phyloP scores from a whole-genome alignment of 2,329 filamentous ascomycete genomes.

The Xylariaceae sp. region DNA sequence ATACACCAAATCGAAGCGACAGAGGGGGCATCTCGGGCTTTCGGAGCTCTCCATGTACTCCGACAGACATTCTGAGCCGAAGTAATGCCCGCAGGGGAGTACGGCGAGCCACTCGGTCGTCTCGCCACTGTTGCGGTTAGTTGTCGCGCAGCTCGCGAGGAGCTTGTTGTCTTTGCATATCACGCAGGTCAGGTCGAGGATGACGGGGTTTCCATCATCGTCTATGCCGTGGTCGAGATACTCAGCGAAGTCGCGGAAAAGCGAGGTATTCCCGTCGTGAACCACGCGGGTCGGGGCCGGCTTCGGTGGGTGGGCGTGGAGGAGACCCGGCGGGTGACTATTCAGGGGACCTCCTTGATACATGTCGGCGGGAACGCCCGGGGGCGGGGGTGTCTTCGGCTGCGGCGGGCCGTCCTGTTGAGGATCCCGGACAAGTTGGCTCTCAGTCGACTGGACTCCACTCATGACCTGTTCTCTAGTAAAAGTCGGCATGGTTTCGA shows the following conservation, averaged over 20 bases:
- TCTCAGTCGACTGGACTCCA: no score
- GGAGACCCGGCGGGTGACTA: conserved; percentile 15
- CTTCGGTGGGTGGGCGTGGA: neutral
- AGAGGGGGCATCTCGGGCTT: conserved; percentile 16
- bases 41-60: accelerated
- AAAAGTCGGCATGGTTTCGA: neutral
- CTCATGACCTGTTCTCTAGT: neutral
- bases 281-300: neutral
- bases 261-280: conserved; percentile 6
- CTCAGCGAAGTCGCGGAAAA: conserved; percentile 21
- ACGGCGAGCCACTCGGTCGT: conserved; percentile 8
- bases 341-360: neutral
- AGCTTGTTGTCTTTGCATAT: conserved; percentile 21
- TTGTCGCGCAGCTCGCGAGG: neutral
- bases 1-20: conserved; percentile 16
- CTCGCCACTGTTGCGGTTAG: neutral
- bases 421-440: neutral
- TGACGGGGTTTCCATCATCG: conserved; percentile 6
- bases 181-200: conserved; percentile 15
- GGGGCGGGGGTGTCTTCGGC: neutral
- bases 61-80: conserved; percentile 15
- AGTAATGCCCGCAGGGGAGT: conserved; percentile 25
- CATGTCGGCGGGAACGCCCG: neutral
- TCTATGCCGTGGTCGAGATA: conserved; percentile 15
- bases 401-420: no score